These are phyloP conservation scores for Pseudogymnoascus sp. DNA, from an alignment of 2,329 filamentous ascomycete species.

Conservation along the genomic window DNA sequence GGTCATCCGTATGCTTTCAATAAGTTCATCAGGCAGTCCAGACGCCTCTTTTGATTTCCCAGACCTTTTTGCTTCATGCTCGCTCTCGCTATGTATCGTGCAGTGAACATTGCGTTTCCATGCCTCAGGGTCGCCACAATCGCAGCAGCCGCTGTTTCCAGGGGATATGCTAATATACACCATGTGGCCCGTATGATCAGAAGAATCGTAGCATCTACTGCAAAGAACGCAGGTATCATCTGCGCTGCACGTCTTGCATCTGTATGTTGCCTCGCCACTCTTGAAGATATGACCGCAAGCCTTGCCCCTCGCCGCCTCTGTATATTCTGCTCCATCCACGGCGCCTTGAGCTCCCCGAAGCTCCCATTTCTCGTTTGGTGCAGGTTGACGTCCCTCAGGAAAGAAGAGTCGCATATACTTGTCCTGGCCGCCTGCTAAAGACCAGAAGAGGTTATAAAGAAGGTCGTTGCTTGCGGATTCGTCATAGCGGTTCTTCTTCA, in stretches of 20 bases:
- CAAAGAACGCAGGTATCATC: conserved; percentile 96
- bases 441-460: conserved; percentile 75
- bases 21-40: conserved; percentile 65
- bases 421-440: conserved; percentile 66
- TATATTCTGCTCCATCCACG: conserved; percentile 92
- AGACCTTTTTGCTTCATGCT: conserved; percentile 39
- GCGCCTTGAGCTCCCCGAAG: conserved; percentile 83
- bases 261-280: conserved; percentile 84
- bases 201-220: conserved; percentile 88
- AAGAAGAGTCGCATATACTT: conserved; percentile 78
- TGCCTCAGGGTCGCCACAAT: conserved; percentile 92
- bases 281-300: conserved; percentile 97
- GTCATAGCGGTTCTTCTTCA: conserved; percentile 69
- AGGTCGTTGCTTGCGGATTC: conserved; percentile 65
- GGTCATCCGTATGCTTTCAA: conserved; percentile 74
- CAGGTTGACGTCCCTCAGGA: conserved; percentile 58
- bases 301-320: conserved; percentile 81
- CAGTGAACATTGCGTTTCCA: conserved; percentile 85
- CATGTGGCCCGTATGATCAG: conserved; percentile 88
- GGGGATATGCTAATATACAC: conserved; percentile 82
- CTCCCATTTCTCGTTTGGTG: conserved; percentile 58
- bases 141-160: conserved; percentile 92
- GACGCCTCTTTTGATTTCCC: conserved; percentile 54
- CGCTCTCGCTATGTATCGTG: conserved; percentile 75
- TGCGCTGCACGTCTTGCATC: conserved; percentile 86